Evolutionary conservation across 495 filamentous ascomycete genomes (phyloP).

Genomic region (Poronia punctata): DNA sequence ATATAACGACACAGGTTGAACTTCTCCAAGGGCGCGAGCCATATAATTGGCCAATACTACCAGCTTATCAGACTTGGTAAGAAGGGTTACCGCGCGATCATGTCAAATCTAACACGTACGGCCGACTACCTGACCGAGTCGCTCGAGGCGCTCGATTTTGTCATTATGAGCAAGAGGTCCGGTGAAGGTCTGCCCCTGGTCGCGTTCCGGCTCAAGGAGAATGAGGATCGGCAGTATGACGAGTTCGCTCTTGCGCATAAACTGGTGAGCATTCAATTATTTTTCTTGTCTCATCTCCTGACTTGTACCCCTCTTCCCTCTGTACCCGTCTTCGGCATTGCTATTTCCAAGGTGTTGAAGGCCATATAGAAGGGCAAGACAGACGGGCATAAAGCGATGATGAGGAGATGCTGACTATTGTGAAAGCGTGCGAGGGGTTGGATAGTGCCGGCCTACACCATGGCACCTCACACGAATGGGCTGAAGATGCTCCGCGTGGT

Average conservation of each 20-base stretch:
- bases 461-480: slow-evolving; percentile 74
- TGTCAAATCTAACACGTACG: slow-evolving; percentile 77
- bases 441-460: slow-evolving; percentile 90
- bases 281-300: background rate
- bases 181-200: slow-evolving; percentile 79
- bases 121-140: slow-evolving; percentile 69
- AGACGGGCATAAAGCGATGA: too few relatives aligned
- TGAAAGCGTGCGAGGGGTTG: slow-evolving; percentile 62
- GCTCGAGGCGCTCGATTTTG: slow-evolving; percentile 66
- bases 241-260: slow-evolving; percentile 78
- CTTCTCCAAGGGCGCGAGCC: slow-evolving; percentile 87
- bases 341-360: too few relatives aligned
- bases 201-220: slow-evolving; percentile 65
- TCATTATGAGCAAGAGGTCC: slow-evolving; percentile 56
- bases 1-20: slow-evolving; percentile 46
- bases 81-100: slow-evolving; percentile 78
- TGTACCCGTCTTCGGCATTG: too few relatives aligned
- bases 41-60: slow-evolving; percentile 94
- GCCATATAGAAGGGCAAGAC: too few relatives aligned
- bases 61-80: slow-evolving; percentile 89
- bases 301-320: too few relatives aligned
- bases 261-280: slow-evolving; percentile 29
- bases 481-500: slow-evolving; percentile 86
- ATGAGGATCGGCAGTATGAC: slow-evolving; percentile 56
- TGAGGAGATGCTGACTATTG: too few relatives aligned